phyloP scores from a whole-genome alignment of 257 asterid genomes.

The Knoxia roxburghii region DNA sequence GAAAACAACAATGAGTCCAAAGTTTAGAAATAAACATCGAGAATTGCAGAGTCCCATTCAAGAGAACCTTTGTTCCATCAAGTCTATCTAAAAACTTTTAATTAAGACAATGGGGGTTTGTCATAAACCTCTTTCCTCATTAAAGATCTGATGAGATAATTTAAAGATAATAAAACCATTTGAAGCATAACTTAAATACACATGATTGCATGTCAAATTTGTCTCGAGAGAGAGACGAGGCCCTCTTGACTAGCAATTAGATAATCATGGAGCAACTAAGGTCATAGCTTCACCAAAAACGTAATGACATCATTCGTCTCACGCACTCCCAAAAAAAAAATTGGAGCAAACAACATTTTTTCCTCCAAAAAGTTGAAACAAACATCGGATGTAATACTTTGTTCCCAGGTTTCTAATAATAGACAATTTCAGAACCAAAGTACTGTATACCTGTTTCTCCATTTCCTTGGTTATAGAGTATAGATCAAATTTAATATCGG shows the following conservation, averaged over 20 bases:
- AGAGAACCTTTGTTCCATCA: neutral
- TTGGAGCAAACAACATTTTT: neutral
- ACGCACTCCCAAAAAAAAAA: too few relatives aligned
- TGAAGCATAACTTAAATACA: neutral
- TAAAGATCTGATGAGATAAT: neutral
- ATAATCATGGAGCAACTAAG: neutral
- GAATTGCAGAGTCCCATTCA: neutral
- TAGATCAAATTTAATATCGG: constrained; percentile 87
- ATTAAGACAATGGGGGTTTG: neutral
- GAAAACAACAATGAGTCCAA: neutral
- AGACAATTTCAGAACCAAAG: constrained; percentile 17
- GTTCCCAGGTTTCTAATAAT: neutral
- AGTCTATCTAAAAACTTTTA: neutral
- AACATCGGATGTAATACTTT: neutral
- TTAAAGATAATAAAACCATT: neutral
- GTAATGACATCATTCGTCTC: neutral
- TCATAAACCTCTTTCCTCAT: neutral
- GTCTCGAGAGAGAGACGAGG: too few relatives aligned
- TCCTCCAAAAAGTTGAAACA: neutral
- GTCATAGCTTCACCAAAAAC: neutral
- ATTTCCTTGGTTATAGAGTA: constrained; percentile 90
- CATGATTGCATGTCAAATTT: neutral
- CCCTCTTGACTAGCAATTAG: neutral
- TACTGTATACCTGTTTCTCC: constrained; percentile 76
- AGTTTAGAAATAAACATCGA: neutral